A percentile compares a stretch with the other conserved stretches of the same genome.
Conservation (phyloP, 2,329 filamentous ascomycete species). For the Alternaria tenuissima region DNA sequence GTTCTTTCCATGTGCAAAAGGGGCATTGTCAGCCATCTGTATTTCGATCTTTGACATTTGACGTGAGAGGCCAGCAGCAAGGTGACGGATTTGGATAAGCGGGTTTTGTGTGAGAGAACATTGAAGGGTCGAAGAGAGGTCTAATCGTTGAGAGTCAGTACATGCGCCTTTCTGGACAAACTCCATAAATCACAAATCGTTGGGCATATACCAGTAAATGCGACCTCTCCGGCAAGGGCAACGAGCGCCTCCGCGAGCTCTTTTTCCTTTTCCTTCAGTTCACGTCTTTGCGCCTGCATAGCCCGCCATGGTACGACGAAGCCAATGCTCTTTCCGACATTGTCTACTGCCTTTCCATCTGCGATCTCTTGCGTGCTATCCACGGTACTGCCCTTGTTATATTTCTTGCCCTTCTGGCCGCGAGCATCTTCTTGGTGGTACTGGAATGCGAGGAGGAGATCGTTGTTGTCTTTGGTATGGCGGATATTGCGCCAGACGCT, state of each 20-base stretch:
- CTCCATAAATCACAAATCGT: neutral
- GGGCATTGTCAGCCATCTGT: constrained; percentile 47
- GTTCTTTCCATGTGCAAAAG: constrained; percentile 44
- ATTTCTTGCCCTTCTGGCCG: constrained; percentile 25
- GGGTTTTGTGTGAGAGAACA: constrained; percentile 44
- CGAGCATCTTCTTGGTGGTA: constrained; percentile 41
- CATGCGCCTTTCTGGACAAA: neutral
- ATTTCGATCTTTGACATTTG: constrained; percentile 47
- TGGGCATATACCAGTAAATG: constrained; percentile 38
- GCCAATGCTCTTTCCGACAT: constrained; percentile 42
- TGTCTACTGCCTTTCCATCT: constrained; percentile 30
- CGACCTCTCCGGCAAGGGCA: constrained; percentile 44
- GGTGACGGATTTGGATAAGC: constrained; percentile 46
- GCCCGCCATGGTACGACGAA: constrained; percentile 49
- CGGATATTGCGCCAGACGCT: constrained; percentile 48
- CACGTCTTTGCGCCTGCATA: constrained; percentile 45
- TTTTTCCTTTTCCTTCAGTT: constrained; percentile 45
- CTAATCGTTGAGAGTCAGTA: constrained; percentile 23
- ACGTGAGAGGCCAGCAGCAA: constrained; percentile 44
- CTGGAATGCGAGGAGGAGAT: constrained; percentile 45
- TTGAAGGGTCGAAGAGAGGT: constrained; percentile 41
- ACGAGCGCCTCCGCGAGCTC: constrained; percentile 47
- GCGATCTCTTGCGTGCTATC: constrained; percentile 31
- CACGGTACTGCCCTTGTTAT: constrained; percentile 22
- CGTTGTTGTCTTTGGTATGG: constrained; percentile 40